Evolutionary conservation across 2,329 filamentous ascomycete genomes (phyloP).

Genomic region (Trichoderma sp.): DNA sequence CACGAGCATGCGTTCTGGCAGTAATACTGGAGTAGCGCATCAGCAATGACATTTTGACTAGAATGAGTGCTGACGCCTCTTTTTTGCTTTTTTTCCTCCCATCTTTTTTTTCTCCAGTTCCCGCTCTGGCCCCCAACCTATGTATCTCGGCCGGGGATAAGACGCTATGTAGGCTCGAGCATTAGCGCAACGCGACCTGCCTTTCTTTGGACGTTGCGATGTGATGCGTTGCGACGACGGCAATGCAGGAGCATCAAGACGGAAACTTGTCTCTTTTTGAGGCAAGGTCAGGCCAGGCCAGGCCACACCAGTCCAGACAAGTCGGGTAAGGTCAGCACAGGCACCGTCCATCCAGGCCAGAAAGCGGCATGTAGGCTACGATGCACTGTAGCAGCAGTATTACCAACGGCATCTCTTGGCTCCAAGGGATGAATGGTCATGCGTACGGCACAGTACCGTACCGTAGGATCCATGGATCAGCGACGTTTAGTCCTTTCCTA

Average conservation of each 20-base stretch:
- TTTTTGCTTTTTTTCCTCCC: not conserved
- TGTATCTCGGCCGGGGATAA: not conserved
- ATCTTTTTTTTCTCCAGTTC: not conserved
- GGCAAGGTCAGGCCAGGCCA: not conserved
- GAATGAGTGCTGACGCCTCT: conserved; percentile 3
- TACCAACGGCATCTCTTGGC: not conserved
- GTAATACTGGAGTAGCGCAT: not conserved
- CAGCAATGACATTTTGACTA: conserved; percentile 1
- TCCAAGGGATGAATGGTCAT: not conserved
- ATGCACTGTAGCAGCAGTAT: not conserved
- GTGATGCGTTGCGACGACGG: conserved; percentile 7
- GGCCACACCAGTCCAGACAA: not conserved
- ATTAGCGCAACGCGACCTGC: not conserved
- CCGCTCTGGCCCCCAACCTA: conserved; percentile 4
- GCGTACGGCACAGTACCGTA: not conserved
- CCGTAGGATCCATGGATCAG: not conserved
- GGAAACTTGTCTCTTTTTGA: not conserved
- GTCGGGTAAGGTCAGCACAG: not conserved
- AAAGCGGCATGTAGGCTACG: not conserved
- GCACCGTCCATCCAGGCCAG: not conserved
- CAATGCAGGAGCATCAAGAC: conserved; percentile 5
- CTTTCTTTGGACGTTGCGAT: not conserved
- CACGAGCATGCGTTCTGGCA: not conserved
- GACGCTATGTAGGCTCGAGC: conserved; percentile 3
- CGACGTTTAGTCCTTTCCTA: not conserved